Evolutionary conservation across 1,284 basidiomycete genomes (phyloP).

Genomic region (Xanthoconium separans): DNA sequence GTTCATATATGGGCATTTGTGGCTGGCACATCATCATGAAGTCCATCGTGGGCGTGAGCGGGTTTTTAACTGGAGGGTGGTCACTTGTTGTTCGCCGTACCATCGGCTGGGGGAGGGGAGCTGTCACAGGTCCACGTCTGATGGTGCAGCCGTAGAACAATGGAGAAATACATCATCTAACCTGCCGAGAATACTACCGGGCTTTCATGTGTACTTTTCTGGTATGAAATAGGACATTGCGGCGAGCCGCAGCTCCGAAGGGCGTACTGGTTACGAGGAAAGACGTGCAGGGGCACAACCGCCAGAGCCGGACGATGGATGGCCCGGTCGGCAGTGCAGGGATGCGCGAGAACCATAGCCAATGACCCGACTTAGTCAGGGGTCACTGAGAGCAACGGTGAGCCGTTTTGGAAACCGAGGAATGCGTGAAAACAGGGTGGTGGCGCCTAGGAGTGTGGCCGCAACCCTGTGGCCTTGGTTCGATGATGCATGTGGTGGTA

Average conservation of each 20-base stretch:
- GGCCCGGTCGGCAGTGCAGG: neutral
- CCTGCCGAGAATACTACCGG: constrained; percentile 21
- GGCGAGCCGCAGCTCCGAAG: constrained; percentile 2
- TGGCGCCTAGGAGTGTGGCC: constrained; percentile 1
- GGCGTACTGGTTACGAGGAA: neutral
- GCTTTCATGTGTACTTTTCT: constrained; percentile 6
- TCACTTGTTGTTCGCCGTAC: too few species aligned
- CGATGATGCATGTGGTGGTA: constrained; percentile 9
- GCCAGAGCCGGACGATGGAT: constrained; percentile 1
- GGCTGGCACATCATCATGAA: constrained; percentile 9
- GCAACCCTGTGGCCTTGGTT: neutral
- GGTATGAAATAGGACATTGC: constrained; percentile 4
- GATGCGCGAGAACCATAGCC: neutral
- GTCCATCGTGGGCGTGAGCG: neutral
- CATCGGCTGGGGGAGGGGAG: neutral
- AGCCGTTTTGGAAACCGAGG: neutral
- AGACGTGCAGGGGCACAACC: neutral
- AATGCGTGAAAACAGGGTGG: constrained; percentile 5
- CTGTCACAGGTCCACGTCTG: neutral
- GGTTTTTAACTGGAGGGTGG: too few species aligned
- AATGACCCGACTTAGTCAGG: neutral
- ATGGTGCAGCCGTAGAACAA: neutral
- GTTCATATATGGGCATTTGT: constrained; percentile 7
- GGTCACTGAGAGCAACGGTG: neutral
- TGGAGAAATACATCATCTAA: constrained; percentile 4